Evolutionary conservation across 371 early-diverging fungal species (phyloP).

Genomic region (Blastocladiella emersonii): DNA sequence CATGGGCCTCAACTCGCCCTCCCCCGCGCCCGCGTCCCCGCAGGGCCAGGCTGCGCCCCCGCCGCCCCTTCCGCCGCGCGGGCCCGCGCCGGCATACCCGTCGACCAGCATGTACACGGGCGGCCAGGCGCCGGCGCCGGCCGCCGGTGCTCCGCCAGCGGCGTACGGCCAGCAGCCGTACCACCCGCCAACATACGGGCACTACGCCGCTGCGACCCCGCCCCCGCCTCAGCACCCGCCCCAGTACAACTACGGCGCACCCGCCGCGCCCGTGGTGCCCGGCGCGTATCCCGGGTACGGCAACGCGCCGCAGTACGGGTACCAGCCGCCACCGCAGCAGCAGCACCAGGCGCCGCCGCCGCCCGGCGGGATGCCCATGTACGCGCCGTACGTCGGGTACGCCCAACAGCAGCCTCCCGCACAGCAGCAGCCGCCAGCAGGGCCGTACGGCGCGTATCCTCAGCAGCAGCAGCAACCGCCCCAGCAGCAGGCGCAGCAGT

Average conservation of each 20-base stretch:
- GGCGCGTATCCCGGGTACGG: background rate
- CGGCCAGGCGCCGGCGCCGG: background rate
- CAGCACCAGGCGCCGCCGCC: conserved; percentile 3
- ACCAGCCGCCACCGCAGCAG: background rate
- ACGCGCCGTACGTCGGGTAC: no score
- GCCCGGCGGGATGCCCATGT: background rate
- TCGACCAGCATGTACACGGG: background rate
- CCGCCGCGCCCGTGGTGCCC: no score
- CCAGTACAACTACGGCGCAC: conserved; percentile 2
- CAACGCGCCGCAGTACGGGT: background rate
- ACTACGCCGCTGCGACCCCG: conserved; percentile 14
- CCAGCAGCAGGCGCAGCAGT: conserved; percentile 12
- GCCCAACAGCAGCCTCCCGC: conserved; percentile 13
- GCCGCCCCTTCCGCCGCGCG: background rate
- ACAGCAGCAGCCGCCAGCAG: conserved; percentile 14
- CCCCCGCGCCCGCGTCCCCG: conserved; percentile 7
- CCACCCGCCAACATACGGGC: conserved; percentile 15
- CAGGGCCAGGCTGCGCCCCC: background rate
- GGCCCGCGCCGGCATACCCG: background rate
- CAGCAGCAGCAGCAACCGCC: conserved; percentile 14
- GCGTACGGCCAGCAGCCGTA: background rate
- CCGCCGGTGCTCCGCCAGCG: background rate
- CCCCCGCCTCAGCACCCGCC: conserved; percentile 13
- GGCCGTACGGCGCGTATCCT: conserved; percentile 12
- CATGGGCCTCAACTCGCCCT: conserved; percentile 8